Conservation (phyloP, 2,329 filamentous ascomycete species). For the Cytospora piceae region DNA sequence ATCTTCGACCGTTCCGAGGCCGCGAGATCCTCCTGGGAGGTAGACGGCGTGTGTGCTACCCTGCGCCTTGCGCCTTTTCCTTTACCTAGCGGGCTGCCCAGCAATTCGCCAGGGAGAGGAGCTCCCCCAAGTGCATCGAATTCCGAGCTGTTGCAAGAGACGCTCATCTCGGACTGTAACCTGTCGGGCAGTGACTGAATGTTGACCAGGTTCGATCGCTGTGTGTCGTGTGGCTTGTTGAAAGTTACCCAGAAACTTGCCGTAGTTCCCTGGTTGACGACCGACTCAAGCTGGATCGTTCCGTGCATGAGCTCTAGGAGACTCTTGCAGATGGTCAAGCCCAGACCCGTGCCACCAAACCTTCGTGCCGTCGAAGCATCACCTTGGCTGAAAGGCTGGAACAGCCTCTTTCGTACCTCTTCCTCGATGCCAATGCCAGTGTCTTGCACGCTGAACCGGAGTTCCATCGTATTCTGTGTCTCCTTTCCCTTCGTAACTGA, state of each 20-base stretch:
- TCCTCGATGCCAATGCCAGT: constrained; percentile 83
- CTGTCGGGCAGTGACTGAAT: constrained; percentile 69
- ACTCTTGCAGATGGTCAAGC: constrained; percentile 81
- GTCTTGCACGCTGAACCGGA: constrained; percentile 75
- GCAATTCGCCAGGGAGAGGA: constrained; percentile 39
- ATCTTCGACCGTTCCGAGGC: constrained; percentile 63
- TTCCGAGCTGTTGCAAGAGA: constrained; percentile 71
- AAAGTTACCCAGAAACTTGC: constrained; percentile 79
- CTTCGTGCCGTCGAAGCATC: constrained; percentile 77
- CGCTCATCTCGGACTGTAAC: constrained; percentile 64
- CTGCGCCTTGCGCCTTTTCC: constrained; percentile 38
- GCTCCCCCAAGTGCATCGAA: constrained; percentile 53
- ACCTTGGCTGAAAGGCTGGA: constrained; percentile 81
- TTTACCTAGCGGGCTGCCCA: constrained; percentile 35
- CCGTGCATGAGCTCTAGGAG: constrained; percentile 80
- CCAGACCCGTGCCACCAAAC: constrained; percentile 80
- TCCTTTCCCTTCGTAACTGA: constrained; percentile 67
- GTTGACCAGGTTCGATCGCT: constrained; percentile 58
- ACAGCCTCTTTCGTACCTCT: constrained; percentile 71
- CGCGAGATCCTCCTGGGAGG: constrained; percentile 53
- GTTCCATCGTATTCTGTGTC: constrained; percentile 64
- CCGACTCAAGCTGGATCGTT: constrained; percentile 71
- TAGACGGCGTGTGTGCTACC: constrained; percentile 38
- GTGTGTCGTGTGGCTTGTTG: constrained; percentile 63
- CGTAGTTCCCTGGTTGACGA: constrained; percentile 69